Base-by-base conservation (phyloP, 2,329 filamentous ascomycete genomes). In the Conoideocrella luteorostrata region DNA sequence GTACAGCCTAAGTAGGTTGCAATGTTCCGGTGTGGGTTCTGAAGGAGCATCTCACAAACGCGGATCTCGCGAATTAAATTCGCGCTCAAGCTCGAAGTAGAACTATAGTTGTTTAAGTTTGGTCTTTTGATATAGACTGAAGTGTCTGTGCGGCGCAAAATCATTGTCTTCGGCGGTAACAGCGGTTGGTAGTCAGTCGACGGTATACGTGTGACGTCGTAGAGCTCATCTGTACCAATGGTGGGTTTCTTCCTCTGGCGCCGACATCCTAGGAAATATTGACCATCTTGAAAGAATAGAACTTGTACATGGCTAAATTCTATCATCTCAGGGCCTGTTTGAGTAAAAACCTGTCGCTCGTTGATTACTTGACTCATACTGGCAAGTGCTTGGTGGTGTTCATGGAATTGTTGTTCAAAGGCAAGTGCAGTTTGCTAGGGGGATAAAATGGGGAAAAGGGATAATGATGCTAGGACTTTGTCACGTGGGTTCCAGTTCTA, bases 21-120 rank as follows among this genome's bases (percentile, higher is more conserved):
- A 15, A 51, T 34, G 20, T 53, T 53, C 7, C 45, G 45, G 47
- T 53, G 51, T n/a, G 49, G 49, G 37, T 49, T 43, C 20, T 32
- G 18, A 13, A 34, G 46, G 11, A 52, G 38, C 21, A 50, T 34
- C 39, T 52, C 50, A 34, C 37, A 50, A 26, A 49, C 42, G 29
- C 39, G 20, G n/a, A 48, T 39, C 37, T 51, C 49, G 10, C 21
- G 39, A 7, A 51, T 18, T 36, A 51, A 11, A 24, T 21, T 5
- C 17, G 13, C 28, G 26, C 26, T 40, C n/a, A 24, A 13, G 13
- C 10, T 7, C 4, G 28, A 12, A 9, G 39, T 18, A 12, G 39
- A 41, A 11, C 20, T 29, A n/a, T 41, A 34, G 29, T 13, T 5
- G 13, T 20, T 11, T 4, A 33, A 15, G 21, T 41, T 41, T 22